Evolutionary conservation across 2,329 filamentous ascomycete genomes (phyloP), one percentile per base, ranked within the genome.

Genomic region (Colletotrichum sp.): DNA sequence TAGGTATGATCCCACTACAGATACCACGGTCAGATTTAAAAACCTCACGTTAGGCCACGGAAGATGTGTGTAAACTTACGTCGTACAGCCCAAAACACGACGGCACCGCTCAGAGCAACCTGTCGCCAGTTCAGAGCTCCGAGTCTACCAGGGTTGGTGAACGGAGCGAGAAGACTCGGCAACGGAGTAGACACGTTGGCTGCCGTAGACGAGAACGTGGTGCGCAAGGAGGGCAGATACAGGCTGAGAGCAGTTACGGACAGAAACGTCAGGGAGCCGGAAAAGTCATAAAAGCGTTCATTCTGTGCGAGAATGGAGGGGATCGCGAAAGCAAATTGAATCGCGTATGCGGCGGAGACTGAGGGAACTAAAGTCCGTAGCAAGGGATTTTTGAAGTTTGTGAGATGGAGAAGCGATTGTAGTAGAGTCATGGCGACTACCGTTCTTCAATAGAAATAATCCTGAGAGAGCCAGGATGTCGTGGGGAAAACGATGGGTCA

Each of bases 281-380:
- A 93, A 64, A 93, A 83, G 81, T 95, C 93, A 82, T 93, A 95
- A 86, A 93, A 93, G 48, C 90, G 89, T 80, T 95, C 93, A 8
- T 90, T 90, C 79, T 92, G 88, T 36, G 86, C 85, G 30, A 88
- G 77, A 76, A 93, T 91, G 7, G 92, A 93, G 7, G 93, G 93
- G 3, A 93, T 81, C 6, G 91, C 93, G 8, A 91, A 90, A 55
- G 88, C 90, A 10, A 89, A 86, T 84, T 94, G 93, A 63, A 94
- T 86, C 3, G 90, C 90, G 78, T 92, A 92, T 3, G 92, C 92
- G 12, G 93, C 89, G 7, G 89, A 89, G 14, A 93, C 88, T 43
- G 89, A 89, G 3, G 93, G 93, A 4, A 93, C 86, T 12, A 93
- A 84, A 1, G 91, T 93, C 59, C 91, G 88, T 14, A 94, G 86